phyloP scores from a whole-genome alignment of 345 rosid species.

The Salix brachista region DNA sequence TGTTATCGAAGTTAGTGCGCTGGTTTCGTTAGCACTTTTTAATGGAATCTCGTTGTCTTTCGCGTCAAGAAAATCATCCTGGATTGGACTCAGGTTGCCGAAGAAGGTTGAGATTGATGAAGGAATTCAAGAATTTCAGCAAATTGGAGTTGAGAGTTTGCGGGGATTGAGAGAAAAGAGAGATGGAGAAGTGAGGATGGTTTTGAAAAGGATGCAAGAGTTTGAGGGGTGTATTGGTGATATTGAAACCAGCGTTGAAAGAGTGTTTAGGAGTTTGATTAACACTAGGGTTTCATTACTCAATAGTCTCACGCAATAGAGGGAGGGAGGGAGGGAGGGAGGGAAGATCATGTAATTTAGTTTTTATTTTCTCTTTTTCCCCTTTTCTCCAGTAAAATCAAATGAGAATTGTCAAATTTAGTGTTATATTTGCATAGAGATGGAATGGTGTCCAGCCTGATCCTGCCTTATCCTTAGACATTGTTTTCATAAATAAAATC shows the following conservation, averaged over 20 bases:
- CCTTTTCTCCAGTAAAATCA: background rate
- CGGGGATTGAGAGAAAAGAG: conserved; percentile 43
- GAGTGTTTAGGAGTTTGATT: conserved; percentile 52
- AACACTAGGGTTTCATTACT: conserved; percentile 55
- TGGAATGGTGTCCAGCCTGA: conserved; percentile 4
- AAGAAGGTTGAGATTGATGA: conserved; percentile 20
- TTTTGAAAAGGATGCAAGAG: conserved; percentile 38
- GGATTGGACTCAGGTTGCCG: conserved; percentile 22
- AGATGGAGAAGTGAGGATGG: conserved; percentile 42
- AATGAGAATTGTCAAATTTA: background rate
- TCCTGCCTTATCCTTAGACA: background rate
- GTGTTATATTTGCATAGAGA: background rate
- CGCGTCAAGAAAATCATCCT: conserved; percentile 21
- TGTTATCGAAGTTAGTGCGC: conserved; percentile 32
- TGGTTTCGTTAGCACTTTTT: conserved; percentile 43
- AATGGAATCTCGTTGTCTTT: conserved; percentile 32
- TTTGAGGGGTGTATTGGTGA: conserved; percentile 38
- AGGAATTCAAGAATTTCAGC: conserved; percentile 39
- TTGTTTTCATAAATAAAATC: background rate
- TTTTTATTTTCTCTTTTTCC: background rate
- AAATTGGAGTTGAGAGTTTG: conserved; percentile 29
- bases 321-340: too few species aligned
- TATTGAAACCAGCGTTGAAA: conserved; percentile 36
- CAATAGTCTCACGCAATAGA: conserved; percentile 39
- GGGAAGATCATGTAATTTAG: background rate